These are phyloP conservation scores for Aureobasidium melanogenum DNA, from an alignment of 2,329 filamentous ascomycete species.

Conservation along the genomic window DNA sequence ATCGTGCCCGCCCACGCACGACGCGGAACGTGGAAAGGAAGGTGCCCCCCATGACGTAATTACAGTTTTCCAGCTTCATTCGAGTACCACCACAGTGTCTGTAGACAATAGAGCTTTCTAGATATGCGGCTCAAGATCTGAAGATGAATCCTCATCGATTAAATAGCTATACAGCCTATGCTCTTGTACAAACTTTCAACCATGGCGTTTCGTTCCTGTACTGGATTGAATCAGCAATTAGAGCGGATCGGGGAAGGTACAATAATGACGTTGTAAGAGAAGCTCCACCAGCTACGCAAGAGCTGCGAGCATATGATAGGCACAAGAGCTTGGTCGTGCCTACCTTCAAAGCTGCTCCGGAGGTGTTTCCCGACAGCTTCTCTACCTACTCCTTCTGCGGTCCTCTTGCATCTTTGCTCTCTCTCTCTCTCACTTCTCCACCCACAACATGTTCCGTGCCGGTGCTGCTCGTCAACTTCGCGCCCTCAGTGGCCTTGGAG, in stretches of 20 bases:
- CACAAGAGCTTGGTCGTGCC: neutral
- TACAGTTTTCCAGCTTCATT: neutral
- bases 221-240: neutral
- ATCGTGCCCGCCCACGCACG: neutral
- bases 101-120: neutral
- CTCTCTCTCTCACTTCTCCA: neutral
- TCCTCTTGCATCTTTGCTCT: neutral
- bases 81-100: neutral
- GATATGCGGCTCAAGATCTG: neutral
- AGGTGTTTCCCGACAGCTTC: neutral
- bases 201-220: neutral
- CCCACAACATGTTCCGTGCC: conserved; percentile 33
- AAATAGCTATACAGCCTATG: neutral
- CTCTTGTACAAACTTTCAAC: neutral
- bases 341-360: neutral
- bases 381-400: neutral
- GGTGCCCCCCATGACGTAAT: neutral
- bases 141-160: neutral
- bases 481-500: conserved; percentile 26
- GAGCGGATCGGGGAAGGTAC: neutral
- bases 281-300: conserved; percentile 1
- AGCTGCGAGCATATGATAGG: neutral
- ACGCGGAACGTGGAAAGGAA: conserved; percentile 5
- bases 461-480: conserved; percentile 35
- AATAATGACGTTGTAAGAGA: neutral